Percentiles rank a stretch among this genome's conserved stretches.
These are phyloP conservation scores for Cardiospermum halicacabum DNA, from an alignment of 345 rosid species.

Conservation along the genomic window DNA sequence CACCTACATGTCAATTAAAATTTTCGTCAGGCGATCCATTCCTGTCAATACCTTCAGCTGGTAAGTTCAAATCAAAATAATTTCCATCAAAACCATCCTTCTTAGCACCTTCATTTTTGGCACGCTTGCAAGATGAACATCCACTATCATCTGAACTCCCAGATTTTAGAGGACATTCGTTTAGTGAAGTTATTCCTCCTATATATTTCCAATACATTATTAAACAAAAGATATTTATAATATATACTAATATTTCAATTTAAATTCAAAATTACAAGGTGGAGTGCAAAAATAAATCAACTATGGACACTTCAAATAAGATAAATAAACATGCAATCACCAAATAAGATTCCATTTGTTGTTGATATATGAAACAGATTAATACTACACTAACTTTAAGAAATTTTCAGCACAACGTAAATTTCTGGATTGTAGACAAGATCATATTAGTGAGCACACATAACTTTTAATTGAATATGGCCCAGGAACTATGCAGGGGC, in stretches of 20 bases:
- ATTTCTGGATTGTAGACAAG: not conserved
- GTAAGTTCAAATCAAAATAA: slow-evolving; percentile 71
- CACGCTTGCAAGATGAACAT: slow-evolving; percentile 50
- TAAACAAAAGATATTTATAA: not conserved
- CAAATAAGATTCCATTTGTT: not conserved
- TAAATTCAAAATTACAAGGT: not conserved
- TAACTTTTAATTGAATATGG: not conserved
- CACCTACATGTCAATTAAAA: slow-evolving; percentile 18
- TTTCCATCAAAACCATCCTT: slow-evolving; percentile 35
- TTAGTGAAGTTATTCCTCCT: slow-evolving; percentile 38
- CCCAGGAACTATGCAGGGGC: not conserved
- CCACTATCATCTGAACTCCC: slow-evolving; percentile 47
- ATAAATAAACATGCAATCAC: not conserved
- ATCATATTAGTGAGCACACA: not conserved
- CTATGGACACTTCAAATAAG: not conserved
- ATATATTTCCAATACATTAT: slow-evolving; percentile 3
- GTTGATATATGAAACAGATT: not conserved
- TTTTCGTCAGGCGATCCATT: slow-evolving; percentile 33
- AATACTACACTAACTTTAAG: not conserved
- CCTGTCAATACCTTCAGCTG: slow-evolving; percentile 57
- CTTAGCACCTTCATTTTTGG: no score
- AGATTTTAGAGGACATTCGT: slow-evolving; percentile 38
- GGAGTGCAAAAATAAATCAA: not conserved
- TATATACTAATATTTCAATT: not conserved
- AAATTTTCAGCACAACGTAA: not conserved